Percentiles rank a stretch among this genome's conserved stretches.
Evolutionary conservation across 306 rosid genomes (phyloP).

Genomic region (Potentilla sterilis): DNA sequence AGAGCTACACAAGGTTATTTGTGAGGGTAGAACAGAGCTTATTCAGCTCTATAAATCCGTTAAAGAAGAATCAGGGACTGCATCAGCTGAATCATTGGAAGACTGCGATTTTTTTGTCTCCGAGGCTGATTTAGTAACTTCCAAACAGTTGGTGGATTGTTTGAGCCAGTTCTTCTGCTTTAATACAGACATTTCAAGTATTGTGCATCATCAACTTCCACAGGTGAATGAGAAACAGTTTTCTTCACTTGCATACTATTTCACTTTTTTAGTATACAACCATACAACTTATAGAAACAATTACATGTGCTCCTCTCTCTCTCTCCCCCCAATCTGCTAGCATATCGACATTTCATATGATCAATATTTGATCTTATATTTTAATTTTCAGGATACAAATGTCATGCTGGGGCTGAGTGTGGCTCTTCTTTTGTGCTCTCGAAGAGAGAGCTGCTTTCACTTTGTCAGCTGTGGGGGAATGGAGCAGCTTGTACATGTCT

Average conservation of each 20-base stretch:
- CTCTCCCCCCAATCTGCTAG: conserved; percentile 17
- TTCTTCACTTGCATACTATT: conserved; percentile 23
- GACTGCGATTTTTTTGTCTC: conserved; percentile 45
- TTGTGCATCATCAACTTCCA: conserved; percentile 45
- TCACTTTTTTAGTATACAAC: neutral
- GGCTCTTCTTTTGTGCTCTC: conserved; percentile 86
- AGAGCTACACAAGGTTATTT: conserved; percentile 50
- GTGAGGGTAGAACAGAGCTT: conserved; percentile 63
- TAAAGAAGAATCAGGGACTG: conserved; percentile 38
- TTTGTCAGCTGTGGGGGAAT: conserved; percentile 86
- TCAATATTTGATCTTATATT: conserved; percentile 9
- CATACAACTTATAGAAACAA: neutral
- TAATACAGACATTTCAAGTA: conserved; percentile 31
- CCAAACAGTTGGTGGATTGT: conserved; percentile 73
- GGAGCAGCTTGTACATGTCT: conserved; percentile 63
- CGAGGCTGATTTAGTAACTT: conserved; percentile 54
- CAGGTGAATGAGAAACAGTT: conserved; percentile 45
- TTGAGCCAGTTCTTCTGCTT: conserved; percentile 55
- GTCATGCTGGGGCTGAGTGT: conserved; percentile 76
- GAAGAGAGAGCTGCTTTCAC: conserved; percentile 85
- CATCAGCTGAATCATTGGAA: conserved; percentile 39
- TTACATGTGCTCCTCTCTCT: neutral
- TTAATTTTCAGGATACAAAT: conserved; percentile 64
- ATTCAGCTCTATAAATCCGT: conserved; percentile 51
- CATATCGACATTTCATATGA: conserved; percentile 12